A percentile compares a stretch with the other conserved stretches of the same genome.
These are phyloP conservation scores for Tylopilus sp. DNA, from an alignment of 768 basidiomycete species.

Conservation along the genomic window DNA sequence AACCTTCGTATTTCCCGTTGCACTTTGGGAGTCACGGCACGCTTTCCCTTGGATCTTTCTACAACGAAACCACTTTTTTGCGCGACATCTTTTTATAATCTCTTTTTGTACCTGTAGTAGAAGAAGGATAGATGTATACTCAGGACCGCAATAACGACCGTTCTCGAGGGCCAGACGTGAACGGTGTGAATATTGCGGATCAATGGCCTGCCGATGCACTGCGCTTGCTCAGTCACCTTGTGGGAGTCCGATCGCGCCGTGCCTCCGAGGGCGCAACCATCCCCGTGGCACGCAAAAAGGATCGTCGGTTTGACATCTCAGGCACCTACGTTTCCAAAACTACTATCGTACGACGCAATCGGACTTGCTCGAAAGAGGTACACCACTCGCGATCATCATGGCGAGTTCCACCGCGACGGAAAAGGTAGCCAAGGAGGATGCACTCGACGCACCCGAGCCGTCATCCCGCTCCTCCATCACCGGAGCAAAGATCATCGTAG, in stretches of 20 bases:
- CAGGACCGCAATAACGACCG: neutral
- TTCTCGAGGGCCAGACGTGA: neutral
- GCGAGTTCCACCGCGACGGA: neutral
- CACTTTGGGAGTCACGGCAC: neutral
- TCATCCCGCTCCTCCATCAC: neutral
- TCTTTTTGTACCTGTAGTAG: conserved; percentile 10
- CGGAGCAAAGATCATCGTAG: conserved; percentile 37
- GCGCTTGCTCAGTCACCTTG: neutral
- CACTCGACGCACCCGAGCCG: neutral
- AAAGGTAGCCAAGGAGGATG: neutral
- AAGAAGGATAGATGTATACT: conserved; percentile 5
- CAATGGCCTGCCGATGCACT: neutral
- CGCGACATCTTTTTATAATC: neutral
- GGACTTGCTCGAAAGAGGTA: neutral
- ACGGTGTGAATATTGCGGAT: neutral
- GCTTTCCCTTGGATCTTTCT: neutral
- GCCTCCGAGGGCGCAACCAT: neutral
- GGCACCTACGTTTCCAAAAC: too few relatives aligned
- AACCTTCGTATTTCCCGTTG: neutral
- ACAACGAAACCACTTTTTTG: neutral
- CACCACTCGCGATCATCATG: neutral
- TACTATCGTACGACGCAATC: neutral
- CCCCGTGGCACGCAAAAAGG: too few relatives aligned
- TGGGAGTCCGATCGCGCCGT: neutral
- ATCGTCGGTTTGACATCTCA: too few relatives aligned